phyloP scores from a whole-genome alignment of 2,329 filamentous ascomycete species.

The Chaetomiaceae sp. region DNA sequence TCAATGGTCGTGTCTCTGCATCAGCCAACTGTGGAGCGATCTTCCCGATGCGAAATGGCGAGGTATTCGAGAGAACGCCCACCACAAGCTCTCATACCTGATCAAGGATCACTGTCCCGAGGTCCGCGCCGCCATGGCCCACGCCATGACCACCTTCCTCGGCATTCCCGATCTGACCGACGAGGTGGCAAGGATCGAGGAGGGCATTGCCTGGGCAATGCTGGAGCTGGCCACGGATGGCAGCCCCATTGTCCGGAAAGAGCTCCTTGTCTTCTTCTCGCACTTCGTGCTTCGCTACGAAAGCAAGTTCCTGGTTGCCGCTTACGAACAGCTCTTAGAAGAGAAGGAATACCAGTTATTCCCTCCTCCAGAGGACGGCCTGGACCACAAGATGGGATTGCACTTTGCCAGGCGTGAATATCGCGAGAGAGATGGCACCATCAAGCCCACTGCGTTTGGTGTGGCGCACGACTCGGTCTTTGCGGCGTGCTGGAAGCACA shows the following conservation, averaged over 20 bases:
- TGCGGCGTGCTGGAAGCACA: slow-evolving; percentile 89
- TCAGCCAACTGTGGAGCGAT: slow-evolving; percentile 91
- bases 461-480: slow-evolving; percentile 86
- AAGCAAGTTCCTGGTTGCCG: slow-evolving; percentile 85
- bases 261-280: slow-evolving; percentile 89
- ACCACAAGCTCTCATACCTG: slow-evolving; percentile 72
- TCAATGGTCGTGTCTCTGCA: slow-evolving; percentile 93
- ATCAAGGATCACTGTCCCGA: slow-evolving; percentile 85
- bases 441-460: slow-evolving; percentile 53
- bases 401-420: slow-evolving; percentile 56
- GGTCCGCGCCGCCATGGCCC: slow-evolving; percentile 87
- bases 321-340: slow-evolving; percentile 84
- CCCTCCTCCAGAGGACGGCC: slow-evolving; percentile 51
- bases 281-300: slow-evolving; percentile 87
- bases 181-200: slow-evolving; percentile 85
- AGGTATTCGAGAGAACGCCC: slow-evolving; percentile 84
- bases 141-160: slow-evolving; percentile 89
- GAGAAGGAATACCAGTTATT: slow-evolving; percentile 67
- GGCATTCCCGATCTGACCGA: slow-evolving; percentile 90
- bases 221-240: slow-evolving; percentile 91
- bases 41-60: slow-evolving; percentile 92
- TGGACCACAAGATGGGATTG: slow-evolving; percentile 58
- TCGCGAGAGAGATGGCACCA: slow-evolving; percentile 53
- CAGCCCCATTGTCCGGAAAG: slow-evolving; percentile 88
- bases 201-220: slow-evolving; percentile 82